Evolutionary conservation across 495 filamentous ascomycete species (phyloP).

Genomic region (Hypoxylon trugodes): DNA sequence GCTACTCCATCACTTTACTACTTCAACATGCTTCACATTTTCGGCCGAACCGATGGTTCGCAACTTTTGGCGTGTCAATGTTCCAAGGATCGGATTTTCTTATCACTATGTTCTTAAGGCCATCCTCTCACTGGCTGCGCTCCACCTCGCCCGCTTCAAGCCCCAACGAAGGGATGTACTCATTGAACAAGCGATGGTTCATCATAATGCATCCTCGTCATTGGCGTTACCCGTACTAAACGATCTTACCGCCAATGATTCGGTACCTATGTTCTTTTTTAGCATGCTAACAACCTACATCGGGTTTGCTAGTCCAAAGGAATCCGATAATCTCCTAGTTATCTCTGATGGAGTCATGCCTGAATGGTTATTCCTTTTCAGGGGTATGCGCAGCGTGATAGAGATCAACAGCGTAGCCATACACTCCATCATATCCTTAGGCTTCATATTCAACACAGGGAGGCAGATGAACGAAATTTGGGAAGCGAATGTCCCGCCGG

Average conservation of each 20-base stretch:
- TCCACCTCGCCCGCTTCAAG: constrained; percentile 58
- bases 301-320: constrained; percentile 56
- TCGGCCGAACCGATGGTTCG: constrained; percentile 29
- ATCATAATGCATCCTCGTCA: constrained; percentile 57
- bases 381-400: constrained; percentile 51
- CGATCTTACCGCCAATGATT: constrained; percentile 56
- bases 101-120: constrained; percentile 61
- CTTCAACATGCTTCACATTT: constrained; percentile 32
- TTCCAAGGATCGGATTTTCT: constrained; percentile 57
- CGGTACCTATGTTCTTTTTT: constrained; percentile 61
- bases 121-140: constrained; percentile 59
- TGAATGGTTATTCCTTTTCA: constrained; percentile 52
- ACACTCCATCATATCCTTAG: constrained; percentile 29
- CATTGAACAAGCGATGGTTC: constrained; percentile 56
- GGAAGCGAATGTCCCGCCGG: constrained; percentile 14
- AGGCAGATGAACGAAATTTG: constrained; percentile 26
- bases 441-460: constrained; percentile 46
- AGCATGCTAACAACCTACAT: constrained; percentile 60
- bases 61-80: constrained; percentile 43
- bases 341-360: constrained; percentile 50
- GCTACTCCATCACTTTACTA: constrained; percentile 36
- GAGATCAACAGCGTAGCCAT: constrained; percentile 37
- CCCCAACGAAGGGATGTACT: constrained; percentile 49
- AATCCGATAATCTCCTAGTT: constrained; percentile 51
- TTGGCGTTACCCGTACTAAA: constrained; percentile 57